Evolutionary conservation across 202 grass and related monocot species (phyloP), one percentile per base, ranked within the genome.

Genomic region (Saccharum hybrid): DNA sequence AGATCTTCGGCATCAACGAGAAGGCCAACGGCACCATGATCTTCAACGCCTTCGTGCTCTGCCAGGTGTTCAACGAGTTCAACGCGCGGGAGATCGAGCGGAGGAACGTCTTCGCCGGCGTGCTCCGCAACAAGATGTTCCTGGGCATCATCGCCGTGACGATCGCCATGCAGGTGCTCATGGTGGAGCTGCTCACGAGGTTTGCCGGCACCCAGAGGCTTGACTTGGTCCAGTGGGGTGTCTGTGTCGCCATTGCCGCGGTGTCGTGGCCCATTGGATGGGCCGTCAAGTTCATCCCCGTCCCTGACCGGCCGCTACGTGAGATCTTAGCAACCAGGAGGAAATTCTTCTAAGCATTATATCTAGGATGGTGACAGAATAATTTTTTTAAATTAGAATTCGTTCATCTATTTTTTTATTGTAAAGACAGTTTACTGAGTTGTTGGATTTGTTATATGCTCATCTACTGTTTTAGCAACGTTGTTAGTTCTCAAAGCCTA

Each of bases 21-120:
- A 87, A 75, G 81, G 69, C 59, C 4, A 97, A 94, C 46, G 82
- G 88, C 72, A 97, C 94, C 5, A 83, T 94, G 43, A 89, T 94
- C 76, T 97, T 97, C 74, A 97, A 97, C 71, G 81, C 91, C 0
- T 97, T 97, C 43, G 94, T 97, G 66, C 82, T 97, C 4, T 97
- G 85, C 65, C 94, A 97, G 85, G 90, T 94, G 18, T 97, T 97
- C 86, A 97, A 97, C 30, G 92, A 94, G 84, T 91, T 97, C 81
- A 97, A 97, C 57, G 86, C 92, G 1, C 48, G 92, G 54, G 93
- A 94, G 76, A 82, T 97, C 40, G 88, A 97, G 86, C 67, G 81
- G 75, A 89, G 81, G 81, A 94, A 97, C 52, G 91, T 94, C 39
- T 94, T 97, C 69, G 86, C 89, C 51, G 90, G 88, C 22, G 88